Percentiles rank a stretch among this genome's conserved stretches.
These are phyloP conservation scores for Coniferiporia sulphurascens DNA, from an alignment of 1,284 basidiomycete genomes.

Conservation along the genomic window DNA sequence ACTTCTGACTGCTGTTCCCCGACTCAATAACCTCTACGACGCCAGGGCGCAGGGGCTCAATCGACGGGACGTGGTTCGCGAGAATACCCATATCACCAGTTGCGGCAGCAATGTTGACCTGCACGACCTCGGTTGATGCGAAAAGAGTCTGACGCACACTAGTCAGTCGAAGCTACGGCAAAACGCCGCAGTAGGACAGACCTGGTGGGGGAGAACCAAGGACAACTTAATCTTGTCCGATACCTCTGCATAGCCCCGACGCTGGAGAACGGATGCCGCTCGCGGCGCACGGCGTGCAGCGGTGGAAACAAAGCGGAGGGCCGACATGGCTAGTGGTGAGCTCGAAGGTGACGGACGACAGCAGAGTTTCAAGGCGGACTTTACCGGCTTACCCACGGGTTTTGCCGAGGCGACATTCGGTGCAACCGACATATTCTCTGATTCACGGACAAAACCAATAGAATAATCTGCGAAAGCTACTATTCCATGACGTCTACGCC, in stretches of 20 bases:
- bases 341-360: neutral
- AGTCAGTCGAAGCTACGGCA: neutral
- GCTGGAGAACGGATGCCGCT: conserved; percentile 45
- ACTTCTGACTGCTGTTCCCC: conserved; percentile 79
- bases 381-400: neutral
- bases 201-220: conserved; percentile 90
- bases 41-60: conserved; percentile 90
- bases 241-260: conserved; percentile 85
- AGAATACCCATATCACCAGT: conserved; percentile 99
- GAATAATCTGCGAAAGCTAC: neutral
- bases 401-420: neutral
- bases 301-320: conserved; percentile 63
- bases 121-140: conserved; percentile 82
- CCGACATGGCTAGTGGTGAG: conserved; percentile 50
- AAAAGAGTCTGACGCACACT: conserved; percentile 66
- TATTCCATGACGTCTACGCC: neutral
- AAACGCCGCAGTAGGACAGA: conserved; percentile 37
- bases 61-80: conserved; percentile 92
- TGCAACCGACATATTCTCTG: too few relatives aligned
- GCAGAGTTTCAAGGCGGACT: neutral
- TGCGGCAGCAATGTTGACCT: conserved; percentile 90
- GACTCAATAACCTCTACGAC: conserved; percentile 90
- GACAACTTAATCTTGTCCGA: conserved; percentile 86
- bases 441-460: too few relatives aligned
- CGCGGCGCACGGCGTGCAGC: conserved; percentile 53